These are phyloP conservation scores for Neospermospora avenae DNA, from an alignment of 2,329 filamentous ascomycete genomes.

Conservation along the genomic window DNA sequence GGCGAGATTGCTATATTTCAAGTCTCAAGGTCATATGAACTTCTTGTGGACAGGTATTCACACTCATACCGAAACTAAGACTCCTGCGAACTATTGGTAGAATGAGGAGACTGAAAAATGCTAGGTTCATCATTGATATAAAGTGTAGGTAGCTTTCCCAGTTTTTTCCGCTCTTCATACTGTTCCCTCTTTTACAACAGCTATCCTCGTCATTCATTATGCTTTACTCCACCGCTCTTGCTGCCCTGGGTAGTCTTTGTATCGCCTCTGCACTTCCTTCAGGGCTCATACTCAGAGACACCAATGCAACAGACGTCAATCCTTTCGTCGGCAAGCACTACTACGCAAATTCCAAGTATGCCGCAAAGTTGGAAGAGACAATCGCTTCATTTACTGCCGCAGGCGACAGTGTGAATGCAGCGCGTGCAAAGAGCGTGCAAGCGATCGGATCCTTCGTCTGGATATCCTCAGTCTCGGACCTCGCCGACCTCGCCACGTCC, in stretches of 20 bases:
- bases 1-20: not conserved
- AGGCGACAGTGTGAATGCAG: slow-evolving; percentile 39
- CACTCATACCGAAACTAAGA: not conserved
- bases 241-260: not conserved
- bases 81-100: not conserved
- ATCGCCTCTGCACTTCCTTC: not conserved
- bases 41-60: not conserved
- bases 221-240: not conserved
- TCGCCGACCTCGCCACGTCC: slow-evolving; percentile 40
- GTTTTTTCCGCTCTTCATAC: not conserved
- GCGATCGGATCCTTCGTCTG: slow-evolving; percentile 43
- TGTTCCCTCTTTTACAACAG: not conserved
- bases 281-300: not conserved
- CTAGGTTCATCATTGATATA: not conserved
- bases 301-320: slow-evolving; percentile 26
- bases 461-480: slow-evolving; percentile 39
- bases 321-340: slow-evolving; percentile 48
- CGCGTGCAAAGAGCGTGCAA: slow-evolving; percentile 39
- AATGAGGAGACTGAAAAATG: not conserved
- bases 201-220: not conserved
- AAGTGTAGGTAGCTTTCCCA: not conserved
- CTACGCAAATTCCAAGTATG: slow-evolving; percentile 45
- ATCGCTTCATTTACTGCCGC: slow-evolving; percentile 37
- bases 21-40: not conserved
- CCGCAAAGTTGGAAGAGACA: slow-evolving; percentile 41